Base-by-base conservation (phyloP, 2,329 filamentous ascomycete species). In the Daldinia sp. region DNA sequence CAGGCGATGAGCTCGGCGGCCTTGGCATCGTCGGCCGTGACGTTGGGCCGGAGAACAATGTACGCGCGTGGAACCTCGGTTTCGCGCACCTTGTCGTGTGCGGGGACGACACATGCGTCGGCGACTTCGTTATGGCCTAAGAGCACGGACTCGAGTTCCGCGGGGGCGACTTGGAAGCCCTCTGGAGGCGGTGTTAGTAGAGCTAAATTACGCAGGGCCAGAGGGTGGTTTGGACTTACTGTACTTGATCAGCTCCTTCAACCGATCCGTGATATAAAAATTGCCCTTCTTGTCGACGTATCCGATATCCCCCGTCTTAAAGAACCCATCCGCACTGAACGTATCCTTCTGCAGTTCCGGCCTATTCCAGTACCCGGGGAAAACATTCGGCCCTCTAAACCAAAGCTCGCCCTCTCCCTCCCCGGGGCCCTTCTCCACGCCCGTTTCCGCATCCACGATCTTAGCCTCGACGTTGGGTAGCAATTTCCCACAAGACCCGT, bases 281-380 rank as follows among this genome's bases (percentile, higher is more conserved):
- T 96, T 92, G 27, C 91, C 91, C 50, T 91, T 83, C 45, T 84
- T 80, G 73, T 96, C 92, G 71, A 91, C 86, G 67, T 91, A 88
- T 3, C 92, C 91, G 23, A 97, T 88, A 72, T 97, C 94, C 1
- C 94, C 94, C 0, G 94, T 97, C 77, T 90, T 94, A 83, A 96
- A 97, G 81, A 88, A 97, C 1, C 92, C 92, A 67, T 96, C 92
- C 0, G 80, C 69, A 2, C 90, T 91, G 64, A 95, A 87, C 0
- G 90, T 88, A 45, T 92, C 88, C 2, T 80, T 81, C 2, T 92
- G 93, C 2, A 89, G 86, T 64, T 90, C 85, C 0, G 87, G 84
- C 59, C 91, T 90, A 71, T 93, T 92, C 69, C 90, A 83, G 73
- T 94, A 96, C 1, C 91, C 93, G 69, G 85, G 82, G 78, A 94